phyloP scores from a whole-genome alignment of 1,139 yeast genomes.

The Tardiomyces blankii region DNA sequence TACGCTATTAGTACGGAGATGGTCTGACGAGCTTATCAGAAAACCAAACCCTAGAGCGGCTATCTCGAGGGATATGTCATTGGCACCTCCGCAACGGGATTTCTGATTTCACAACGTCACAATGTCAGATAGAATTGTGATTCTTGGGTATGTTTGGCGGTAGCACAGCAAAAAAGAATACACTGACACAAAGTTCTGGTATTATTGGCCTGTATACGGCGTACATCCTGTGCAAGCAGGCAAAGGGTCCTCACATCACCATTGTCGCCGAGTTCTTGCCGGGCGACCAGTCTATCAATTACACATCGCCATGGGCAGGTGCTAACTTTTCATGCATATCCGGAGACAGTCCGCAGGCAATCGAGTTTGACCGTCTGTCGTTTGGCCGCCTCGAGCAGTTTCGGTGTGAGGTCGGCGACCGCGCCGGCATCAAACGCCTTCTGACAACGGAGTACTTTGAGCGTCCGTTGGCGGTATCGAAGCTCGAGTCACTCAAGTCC shows the following conservation, averaged over 20 bases:
- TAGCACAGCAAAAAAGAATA: not conserved
- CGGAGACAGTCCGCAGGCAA: slow-evolving; percentile 41
- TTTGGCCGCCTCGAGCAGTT: slow-evolving; percentile 37
- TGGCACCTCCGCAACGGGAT: no score
- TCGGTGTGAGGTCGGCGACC: slow-evolving; percentile 40
- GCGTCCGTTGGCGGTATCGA: slow-evolving; percentile 26
- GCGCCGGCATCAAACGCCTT: slow-evolving; percentile 44
- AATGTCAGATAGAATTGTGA: not conserved
- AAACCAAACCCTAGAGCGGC: no score
- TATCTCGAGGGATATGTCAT: no score
- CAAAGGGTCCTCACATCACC: slow-evolving; percentile 37
- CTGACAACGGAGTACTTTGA: slow-evolving; percentile 42
- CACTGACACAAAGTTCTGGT: slow-evolving; percentile 38
- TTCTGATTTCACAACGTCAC: no score
- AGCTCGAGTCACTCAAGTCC: slow-evolving; percentile 34
- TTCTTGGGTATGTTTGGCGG: not conserved
- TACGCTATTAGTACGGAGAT: no score
- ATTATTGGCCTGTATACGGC: slow-evolving; percentile 61
- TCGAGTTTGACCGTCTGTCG: slow-evolving; percentile 44
- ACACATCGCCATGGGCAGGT: slow-evolving; percentile 52
- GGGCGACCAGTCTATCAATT: slow-evolving; percentile 59
- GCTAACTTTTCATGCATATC: slow-evolving; percentile 54
- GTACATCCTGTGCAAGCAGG: slow-evolving; percentile 36
- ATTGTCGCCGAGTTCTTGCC: slow-evolving; percentile 56
- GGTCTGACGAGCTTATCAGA: no score